phyloP scores from a whole-genome alignment of 2,329 filamentous ascomycete species.

The Helminthosporium solani region DNA sequence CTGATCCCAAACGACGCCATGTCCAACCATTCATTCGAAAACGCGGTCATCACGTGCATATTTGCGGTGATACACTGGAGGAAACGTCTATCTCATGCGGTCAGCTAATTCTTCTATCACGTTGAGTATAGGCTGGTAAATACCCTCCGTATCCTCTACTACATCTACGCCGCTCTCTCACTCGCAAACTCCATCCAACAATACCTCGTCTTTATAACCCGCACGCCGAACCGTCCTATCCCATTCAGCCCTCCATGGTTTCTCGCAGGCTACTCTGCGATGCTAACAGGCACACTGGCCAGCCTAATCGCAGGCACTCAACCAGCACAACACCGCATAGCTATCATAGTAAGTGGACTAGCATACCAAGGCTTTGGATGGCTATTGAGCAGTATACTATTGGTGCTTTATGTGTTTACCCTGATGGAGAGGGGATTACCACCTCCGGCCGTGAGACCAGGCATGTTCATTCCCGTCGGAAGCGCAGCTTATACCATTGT shows the following conservation, averaged over 20 bases:
- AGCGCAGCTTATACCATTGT: constrained; percentile 70
- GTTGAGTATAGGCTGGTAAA: constrained; percentile 29
- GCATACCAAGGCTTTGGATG: constrained; percentile 70
- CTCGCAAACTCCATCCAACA: constrained; percentile 39
- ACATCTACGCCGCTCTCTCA: constrained; percentile 43
- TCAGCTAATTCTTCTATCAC: too few relatives aligned
- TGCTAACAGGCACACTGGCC: constrained; percentile 70
- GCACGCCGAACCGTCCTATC: constrained; percentile 56
- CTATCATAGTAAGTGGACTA: constrained; percentile 64
- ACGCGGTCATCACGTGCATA: too few relatives aligned
- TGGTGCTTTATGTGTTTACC: constrained; percentile 65
- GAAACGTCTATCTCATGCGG: too few relatives aligned
- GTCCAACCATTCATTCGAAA: neutral
- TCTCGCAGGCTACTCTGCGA: constrained; percentile 65
- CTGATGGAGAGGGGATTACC: constrained; percentile 66
- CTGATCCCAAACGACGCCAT: neutral
- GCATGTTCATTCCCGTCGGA: constrained; percentile 72
- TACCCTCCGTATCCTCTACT: constrained; percentile 41
- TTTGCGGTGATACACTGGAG: too few relatives aligned
- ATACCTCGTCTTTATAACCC: constrained; percentile 64
- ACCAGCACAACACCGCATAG: constrained; percentile 54
- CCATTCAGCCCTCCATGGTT: constrained; percentile 72
- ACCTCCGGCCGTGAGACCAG: constrained; percentile 60
- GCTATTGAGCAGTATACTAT: constrained; percentile 65
- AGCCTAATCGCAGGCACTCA: constrained; percentile 62